phyloP scores from a whole-genome alignment of 495 filamentous ascomycete species.

The Rusavskia elegans region DNA sequence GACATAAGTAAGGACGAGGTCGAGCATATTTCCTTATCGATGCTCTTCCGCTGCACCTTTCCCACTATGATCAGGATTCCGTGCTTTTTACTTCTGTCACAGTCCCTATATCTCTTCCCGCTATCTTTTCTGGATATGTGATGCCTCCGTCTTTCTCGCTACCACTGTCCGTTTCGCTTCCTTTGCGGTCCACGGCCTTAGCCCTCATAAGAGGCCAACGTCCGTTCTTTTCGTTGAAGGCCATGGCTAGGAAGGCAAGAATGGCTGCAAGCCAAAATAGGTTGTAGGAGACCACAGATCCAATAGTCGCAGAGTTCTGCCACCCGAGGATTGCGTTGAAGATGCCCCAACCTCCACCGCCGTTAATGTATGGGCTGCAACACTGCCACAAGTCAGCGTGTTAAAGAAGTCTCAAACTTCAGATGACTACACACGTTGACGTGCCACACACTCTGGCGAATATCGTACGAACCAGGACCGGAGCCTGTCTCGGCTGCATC shows the following conservation, averaged over 20 bases:
- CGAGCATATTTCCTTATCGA: no score
- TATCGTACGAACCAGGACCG: slow-evolving; percentile 80
- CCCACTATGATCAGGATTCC: not conserved
- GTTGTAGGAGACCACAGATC: slow-evolving; percentile 61
- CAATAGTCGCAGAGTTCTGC: slow-evolving; percentile 79
- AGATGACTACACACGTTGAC: slow-evolving; percentile 45
- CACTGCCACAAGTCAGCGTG: slow-evolving; percentile 30
- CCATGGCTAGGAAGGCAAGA: slow-evolving; percentile 39
- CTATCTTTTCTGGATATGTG: slow-evolving; percentile 1
- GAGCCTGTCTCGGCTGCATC: slow-evolving; percentile 60
- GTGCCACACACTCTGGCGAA: slow-evolving; percentile 75
- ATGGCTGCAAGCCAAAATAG: slow-evolving; percentile 68
- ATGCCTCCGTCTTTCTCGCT: slow-evolving; percentile 14
- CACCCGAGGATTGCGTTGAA: slow-evolving; percentile 74
- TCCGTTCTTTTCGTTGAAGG: slow-evolving; percentile 51
- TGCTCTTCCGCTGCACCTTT: no score
- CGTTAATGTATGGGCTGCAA: slow-evolving; percentile 55
- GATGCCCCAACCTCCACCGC: slow-evolving; percentile 76
- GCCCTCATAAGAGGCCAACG: slow-evolving; percentile 43
- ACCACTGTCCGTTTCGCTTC: slow-evolving; percentile 26
- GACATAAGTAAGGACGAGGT: no score
- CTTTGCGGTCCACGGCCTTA: slow-evolving; percentile 22
- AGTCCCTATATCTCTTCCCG: not conserved
- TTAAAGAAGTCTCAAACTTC: not conserved
- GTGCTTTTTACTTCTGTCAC: not conserved